These are phyloP conservation scores for Fraxinus paxiana DNA, from an alignment of 305 asterid species.

Conservation along the genomic window DNA sequence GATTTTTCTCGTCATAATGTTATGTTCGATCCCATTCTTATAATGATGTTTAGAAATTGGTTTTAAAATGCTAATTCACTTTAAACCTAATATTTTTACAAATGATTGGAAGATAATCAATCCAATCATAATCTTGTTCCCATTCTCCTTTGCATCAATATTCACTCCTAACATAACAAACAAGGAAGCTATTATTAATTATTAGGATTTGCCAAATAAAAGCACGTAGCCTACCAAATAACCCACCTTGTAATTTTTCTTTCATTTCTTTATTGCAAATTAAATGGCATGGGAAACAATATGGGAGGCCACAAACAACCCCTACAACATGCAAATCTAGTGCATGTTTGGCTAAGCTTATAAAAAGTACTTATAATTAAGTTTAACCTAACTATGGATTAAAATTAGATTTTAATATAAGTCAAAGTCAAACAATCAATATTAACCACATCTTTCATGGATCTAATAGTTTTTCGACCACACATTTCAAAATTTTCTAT, in stretches of 20 bases:
- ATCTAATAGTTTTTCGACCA: too few relatives aligned
- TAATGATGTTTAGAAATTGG: neutral
- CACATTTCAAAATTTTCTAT: too few relatives aligned
- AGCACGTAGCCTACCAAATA: conserved; percentile 22
- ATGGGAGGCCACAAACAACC: conserved; percentile 37
- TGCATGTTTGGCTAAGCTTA: neutral
- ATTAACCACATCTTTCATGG: too few relatives aligned
- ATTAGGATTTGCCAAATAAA: conserved; percentile 3
- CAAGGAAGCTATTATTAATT: conserved; percentile 14
- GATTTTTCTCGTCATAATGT: neutral
- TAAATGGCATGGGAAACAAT: conserved; percentile 21
- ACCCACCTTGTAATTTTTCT: conserved; percentile 15
- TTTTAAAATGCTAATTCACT: neutral
- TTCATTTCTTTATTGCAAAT: conserved; percentile 14
- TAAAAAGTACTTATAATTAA: neutral
- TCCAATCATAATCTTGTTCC: neutral
- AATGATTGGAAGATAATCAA: conserved; percentile 26
- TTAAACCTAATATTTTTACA: conserved; percentile 16
- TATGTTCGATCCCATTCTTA: neutral
- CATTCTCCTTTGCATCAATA: conserved; percentile 15
- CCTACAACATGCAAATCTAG: conserved; percentile 1
- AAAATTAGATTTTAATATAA: too few relatives aligned
- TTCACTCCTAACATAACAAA: conserved; percentile 6
- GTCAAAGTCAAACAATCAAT: too few relatives aligned
- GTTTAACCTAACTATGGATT: neutral